Conservation (phyloP, 1,139 yeast genomes). For the Protomyces macrosporus region DNA sequence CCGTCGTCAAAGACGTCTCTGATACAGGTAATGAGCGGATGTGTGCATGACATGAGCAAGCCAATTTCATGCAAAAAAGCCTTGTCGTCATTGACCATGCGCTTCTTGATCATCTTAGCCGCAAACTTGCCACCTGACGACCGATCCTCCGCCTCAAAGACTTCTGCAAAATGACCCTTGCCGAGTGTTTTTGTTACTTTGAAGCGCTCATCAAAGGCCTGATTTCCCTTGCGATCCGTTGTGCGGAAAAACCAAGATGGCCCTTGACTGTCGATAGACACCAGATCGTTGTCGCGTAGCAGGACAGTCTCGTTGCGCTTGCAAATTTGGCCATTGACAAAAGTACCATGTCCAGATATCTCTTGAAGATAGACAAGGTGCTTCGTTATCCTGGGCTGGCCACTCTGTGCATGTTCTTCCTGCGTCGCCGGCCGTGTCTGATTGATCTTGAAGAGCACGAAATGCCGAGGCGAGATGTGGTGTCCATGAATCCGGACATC, state of each 20-base stretch:
- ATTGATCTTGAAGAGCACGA: constrained; percentile 19
- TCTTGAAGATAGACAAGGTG: constrained; percentile 18
- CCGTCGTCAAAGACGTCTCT: constrained; percentile 23
- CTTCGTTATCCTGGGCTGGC: background rate
- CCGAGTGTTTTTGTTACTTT: constrained; percentile 8
- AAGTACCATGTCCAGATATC: constrained; percentile 19
- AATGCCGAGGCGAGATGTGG: constrained; percentile 12
- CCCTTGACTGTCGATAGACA: constrained; percentile 2
- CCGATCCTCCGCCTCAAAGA: constrained; percentile 1
- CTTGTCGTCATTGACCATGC: constrained; percentile 8
- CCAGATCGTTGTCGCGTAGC: constrained; percentile 7
- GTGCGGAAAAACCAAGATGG: constrained; percentile 6
- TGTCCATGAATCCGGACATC: constrained; percentile 9
- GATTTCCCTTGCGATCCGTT: background rate
- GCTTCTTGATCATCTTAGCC: constrained; percentile 20
- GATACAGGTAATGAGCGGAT: constrained; percentile 21
- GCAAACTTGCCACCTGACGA: constrained; percentile 9
- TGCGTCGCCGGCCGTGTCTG: background rate
- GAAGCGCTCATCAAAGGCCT: constrained; percentile 16
- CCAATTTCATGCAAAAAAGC: constrained; percentile 23
- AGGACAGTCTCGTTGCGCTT: constrained; percentile 4
- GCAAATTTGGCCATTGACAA: constrained; percentile 6
- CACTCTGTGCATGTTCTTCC: background rate
- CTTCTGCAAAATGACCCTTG: constrained; percentile 23
- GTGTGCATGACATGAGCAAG: constrained; percentile 21